Base-by-base conservation (phyloP, 2,329 filamentous ascomycete genomes). In the Plectosphaerella sp. region DNA sequence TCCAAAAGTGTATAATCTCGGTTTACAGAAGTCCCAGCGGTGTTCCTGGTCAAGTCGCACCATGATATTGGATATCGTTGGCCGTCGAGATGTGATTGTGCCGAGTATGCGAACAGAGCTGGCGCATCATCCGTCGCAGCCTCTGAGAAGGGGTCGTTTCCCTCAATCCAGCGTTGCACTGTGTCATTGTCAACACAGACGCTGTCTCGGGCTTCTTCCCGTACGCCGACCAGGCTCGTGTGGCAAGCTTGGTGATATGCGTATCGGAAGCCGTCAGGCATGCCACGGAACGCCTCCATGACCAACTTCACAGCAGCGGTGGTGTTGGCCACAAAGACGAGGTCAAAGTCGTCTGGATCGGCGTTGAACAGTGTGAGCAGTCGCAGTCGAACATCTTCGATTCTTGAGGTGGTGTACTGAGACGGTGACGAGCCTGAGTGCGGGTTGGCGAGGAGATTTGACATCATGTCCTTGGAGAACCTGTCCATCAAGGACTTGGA, bases 281-380 rank as follows among this genome's bases (percentile, higher is more conserved):
- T 72, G 54, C 86, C 83, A 50, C 88, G 77, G 61, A 97, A 80
- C 5, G 85, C 84, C 52, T 97, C 94, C 49, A 83, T 79, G 3
- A 96, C 88, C 11, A 97, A 72, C 69, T 97, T 97, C 61, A 96
- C 87, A 7, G 86, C 92, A 3, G 92, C 91, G 0, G 93, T 97
- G 18, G 93, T 89, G 68, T 97, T 97, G 36, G 91, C 85, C 24
- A 95, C 90, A 65, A 97, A 97, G 1, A 97, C 83, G 3, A 97
- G 70, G 61, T 97, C 92, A 60, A 94, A 97, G 2, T 89, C 77
- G 10, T 84, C 78, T 3, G 92, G 89, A 57, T 91, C 84, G 3
- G 91, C 92, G 43, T 87, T 85, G 70, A 97, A 91, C 61, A 95
- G 90, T 2, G 75, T 75, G 33, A 97, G 72, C 3, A 89, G 76